A percentile compares a stretch with the other conserved stretches of the same genome.
Evolutionary conservation across 2,329 filamentous ascomycete genomes (phyloP).

Genomic region (Paraconiothyrium sp.): DNA sequence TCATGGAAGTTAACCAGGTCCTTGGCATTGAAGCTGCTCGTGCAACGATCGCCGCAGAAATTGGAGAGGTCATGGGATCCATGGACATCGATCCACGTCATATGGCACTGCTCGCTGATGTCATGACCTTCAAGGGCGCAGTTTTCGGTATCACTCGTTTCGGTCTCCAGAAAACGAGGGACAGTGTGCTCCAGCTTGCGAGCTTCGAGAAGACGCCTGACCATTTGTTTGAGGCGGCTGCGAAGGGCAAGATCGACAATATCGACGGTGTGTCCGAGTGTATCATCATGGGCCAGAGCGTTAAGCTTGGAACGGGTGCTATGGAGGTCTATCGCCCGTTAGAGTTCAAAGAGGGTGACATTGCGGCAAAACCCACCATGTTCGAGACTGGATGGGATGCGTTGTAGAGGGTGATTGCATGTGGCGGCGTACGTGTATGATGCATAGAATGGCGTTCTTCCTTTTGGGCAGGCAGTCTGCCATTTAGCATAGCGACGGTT

Average conservation of each 20-base stretch:
- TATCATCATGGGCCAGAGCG: constrained; percentile 98
- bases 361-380: constrained; percentile 40
- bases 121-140: constrained; percentile 99
- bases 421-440: background rate
- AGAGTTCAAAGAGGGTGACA: constrained; percentile 31
- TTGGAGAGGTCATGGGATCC: constrained; percentile 85
- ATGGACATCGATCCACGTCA: constrained; percentile 98
- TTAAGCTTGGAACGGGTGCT: constrained; percentile 88
- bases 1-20: constrained; percentile 88
- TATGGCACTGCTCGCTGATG: constrained; percentile 96
- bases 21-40: constrained; percentile 96
- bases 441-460: constrained; percentile 12
- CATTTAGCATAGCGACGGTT: constrained; percentile 15
- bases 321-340: constrained; percentile 87
- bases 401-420: constrained; percentile 23
- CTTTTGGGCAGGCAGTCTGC: background rate
- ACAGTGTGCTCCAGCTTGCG: constrained; percentile 90
- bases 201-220: constrained; percentile 99
- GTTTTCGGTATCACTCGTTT: constrained; percentile 96
- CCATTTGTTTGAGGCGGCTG: constrained; percentile 93
- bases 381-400: constrained; percentile 51
- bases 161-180: constrained; percentile 94
- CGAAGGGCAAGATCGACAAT: constrained; percentile 87
- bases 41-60: constrained; percentile 87
- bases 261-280: constrained; percentile 96